Percentiles rank a stretch among this genome's conserved stretches.
These are phyloP conservation scores for Arabidopsis lyrata DNA, from an alignment of 441 rosid species.

Conservation along the genomic window DNA sequence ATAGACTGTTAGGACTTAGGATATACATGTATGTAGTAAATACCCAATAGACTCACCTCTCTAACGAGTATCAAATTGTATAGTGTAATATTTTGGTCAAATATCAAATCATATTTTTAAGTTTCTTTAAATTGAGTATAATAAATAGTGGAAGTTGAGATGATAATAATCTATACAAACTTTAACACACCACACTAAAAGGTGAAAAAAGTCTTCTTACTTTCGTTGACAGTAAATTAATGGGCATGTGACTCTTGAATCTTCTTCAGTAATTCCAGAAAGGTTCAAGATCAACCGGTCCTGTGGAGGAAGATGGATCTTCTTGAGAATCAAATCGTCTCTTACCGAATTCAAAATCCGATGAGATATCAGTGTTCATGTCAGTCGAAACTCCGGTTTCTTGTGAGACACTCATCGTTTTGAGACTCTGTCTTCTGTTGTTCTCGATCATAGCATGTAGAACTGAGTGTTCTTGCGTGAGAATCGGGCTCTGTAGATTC, in stretches of 20 bases:
- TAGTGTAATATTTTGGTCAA: neutral
- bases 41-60: conserved; percentile 28
- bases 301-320: conserved; percentile 62
- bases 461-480: conserved; percentile 57
- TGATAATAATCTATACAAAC: conserved; percentile 40
- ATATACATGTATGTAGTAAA: neutral
- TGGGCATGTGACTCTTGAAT: neutral
- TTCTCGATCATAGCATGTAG: conserved; percentile 59
- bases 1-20: neutral
- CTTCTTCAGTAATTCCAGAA: conserved; percentile 69
- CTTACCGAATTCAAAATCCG: conserved; percentile 58
- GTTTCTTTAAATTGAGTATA: conserved; percentile 26
- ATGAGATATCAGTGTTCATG: conserved; percentile 49
- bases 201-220: conserved; percentile 35
- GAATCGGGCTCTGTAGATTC: conserved; percentile 48
- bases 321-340: conserved; percentile 56
- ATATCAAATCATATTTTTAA: conserved; percentile 4
- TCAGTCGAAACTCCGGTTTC: conserved; percentile 60
- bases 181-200: conserved; percentile 38
- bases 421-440: conserved; percentile 52
- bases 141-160: conserved; percentile 27
- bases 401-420: conserved; percentile 69
- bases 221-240: conserved; percentile 40
- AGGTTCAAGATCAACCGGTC: conserved; percentile 64
- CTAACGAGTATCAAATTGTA: conserved; percentile 2